Evolutionary conservation across 176 grass and related monocot species (phyloP), one percentile per base, ranked within the genome.

Genomic region (Themeda triandra): DNA sequence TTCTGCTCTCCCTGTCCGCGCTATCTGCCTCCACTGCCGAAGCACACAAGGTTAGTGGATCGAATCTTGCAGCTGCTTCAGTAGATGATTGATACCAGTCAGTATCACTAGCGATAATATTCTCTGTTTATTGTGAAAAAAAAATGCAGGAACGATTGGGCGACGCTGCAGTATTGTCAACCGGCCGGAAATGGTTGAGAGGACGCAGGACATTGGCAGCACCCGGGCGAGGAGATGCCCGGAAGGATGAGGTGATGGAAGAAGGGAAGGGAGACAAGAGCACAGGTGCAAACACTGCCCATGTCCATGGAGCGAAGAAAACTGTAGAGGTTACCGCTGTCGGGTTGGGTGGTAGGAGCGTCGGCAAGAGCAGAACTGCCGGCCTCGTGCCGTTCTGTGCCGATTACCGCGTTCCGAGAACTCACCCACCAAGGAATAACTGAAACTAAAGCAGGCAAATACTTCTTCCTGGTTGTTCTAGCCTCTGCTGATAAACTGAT

Each of bases 401-500:
- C 29, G 93, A 99, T 85, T 96, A 96, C 80, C 66, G 15, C 67
- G 25, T 2, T 31, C 91, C 93, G 21, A 96, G 30, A 89, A 89
- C 85, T 58, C 96, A 99, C 83, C 80, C 86, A 31, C 88, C 91
- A 32, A 78, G 86, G 75, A 92, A 99, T 86, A 99, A 99, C 93
- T 96, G 87, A 53, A 90, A 69, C 27, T 13, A 31, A 87, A 91
- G 15, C 71, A 92, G 89, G 89, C 89, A 87, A 84, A 62, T 73
- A 72, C 71, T 85, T 73, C 78, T 76, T 58, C 59, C 65, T 74
- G 76, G 8, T 69, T 65, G 8, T 69, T 65, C 48, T 87, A 87
- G 18, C 2, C 30, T 58, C 73, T 53, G 39, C 71, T 91, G 23
- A 11, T 53, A 54, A 33, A 13, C 14, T 42, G 3, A 13, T 29